Percentiles rank a stretch among this genome's conserved stretches.
These are phyloP conservation scores for Lipomyces anomalus DNA, from an alignment of 805 yeast species.

Conservation along the genomic window DNA sequence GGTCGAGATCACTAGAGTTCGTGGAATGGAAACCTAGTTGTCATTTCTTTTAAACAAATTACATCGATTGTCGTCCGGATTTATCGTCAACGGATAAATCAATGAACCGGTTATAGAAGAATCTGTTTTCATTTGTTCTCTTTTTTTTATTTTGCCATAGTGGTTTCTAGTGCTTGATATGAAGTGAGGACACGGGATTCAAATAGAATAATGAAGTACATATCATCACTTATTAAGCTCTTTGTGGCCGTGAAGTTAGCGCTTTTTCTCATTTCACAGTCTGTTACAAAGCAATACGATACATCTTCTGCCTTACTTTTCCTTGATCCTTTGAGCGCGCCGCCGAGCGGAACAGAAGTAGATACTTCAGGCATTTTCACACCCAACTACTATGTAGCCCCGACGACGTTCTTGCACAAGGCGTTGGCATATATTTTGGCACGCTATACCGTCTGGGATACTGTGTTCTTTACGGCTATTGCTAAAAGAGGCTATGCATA, in stretches of 20 bases:
- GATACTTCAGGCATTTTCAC: not conserved
- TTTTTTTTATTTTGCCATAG: too few relatives aligned
- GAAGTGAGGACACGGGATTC: too few relatives aligned
- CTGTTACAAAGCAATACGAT: slow-evolving; percentile 44
- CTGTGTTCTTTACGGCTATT: slow-evolving; percentile 64
- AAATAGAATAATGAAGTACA: too few relatives aligned
- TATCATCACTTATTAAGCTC: too few relatives aligned
- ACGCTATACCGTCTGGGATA: slow-evolving; percentile 71
- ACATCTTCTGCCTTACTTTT: slow-evolving; percentile 43
- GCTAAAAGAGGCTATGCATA: slow-evolving; percentile 48
- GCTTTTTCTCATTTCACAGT: slow-evolving; percentile 37
- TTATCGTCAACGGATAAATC: not conserved
- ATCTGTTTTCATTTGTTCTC: too few relatives aligned
- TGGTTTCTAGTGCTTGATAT: too few relatives aligned
- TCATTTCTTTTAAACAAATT: not conserved
- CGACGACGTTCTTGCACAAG: not conserved
- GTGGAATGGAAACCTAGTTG: too few relatives aligned
- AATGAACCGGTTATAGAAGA: too few relatives aligned
- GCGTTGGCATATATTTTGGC: slow-evolving; percentile 20
- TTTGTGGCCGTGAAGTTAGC: slow-evolving; percentile 32
- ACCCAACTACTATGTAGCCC: not conserved
- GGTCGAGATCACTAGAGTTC: too few relatives aligned
- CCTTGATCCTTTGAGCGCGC: slow-evolving; percentile 10
- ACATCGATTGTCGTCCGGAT: not conserved
- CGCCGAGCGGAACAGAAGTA: not conserved